Evolutionary conservation across 345 rosid genomes (phyloP), one percentile per base, ranked within the genome.

Genomic region (Salix koriyanagi): DNA sequence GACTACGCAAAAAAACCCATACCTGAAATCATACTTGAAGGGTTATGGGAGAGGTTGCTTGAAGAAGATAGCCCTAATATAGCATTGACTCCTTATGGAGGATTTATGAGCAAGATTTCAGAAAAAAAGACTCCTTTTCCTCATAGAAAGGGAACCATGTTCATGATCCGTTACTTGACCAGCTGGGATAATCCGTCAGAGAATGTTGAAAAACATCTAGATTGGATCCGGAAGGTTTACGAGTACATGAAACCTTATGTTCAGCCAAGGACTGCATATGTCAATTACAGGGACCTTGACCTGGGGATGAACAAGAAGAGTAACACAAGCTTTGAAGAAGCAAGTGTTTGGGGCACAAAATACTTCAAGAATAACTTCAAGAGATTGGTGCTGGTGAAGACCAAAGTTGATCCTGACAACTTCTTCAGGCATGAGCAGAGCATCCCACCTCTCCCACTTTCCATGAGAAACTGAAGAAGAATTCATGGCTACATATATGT

Each of bases 31-130:
- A 75, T 62, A 6, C 61, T 84, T 6, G 65, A 67, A 50, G 70
- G 72, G 4, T 13, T 67, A 14, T 91, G 88, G 83, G 58, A 74
- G 68, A 86, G 85, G 60, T 6, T 91, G 12, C 1, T 84, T 4
- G 44, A 86, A 75, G 92, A 88, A 70, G 91, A 91, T 1, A 16
- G n/a, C 2, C 86, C 96, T 0, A n/a, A 84, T 76, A 85, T 82
- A 86, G 85, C 87, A 71, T 90, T 87, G 90, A 89, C 76, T 12
- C 96, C 96, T 2, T 90, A 84, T 26, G 94, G 97, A 2, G 97
- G 96, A 60, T 83, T 76, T 87, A 91, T 87, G 93, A 80, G 80
- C 26, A 79, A 77, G 46, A 88, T 91, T 64, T 48, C 84, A 0
- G 93, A 82, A 41, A 83, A 90, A 0, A 77, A 72, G 10, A 88